Evolutionary conservation across 1,284 basidiomycete genomes (phyloP).

Genomic region (Anthracocystis walkeri): DNA sequence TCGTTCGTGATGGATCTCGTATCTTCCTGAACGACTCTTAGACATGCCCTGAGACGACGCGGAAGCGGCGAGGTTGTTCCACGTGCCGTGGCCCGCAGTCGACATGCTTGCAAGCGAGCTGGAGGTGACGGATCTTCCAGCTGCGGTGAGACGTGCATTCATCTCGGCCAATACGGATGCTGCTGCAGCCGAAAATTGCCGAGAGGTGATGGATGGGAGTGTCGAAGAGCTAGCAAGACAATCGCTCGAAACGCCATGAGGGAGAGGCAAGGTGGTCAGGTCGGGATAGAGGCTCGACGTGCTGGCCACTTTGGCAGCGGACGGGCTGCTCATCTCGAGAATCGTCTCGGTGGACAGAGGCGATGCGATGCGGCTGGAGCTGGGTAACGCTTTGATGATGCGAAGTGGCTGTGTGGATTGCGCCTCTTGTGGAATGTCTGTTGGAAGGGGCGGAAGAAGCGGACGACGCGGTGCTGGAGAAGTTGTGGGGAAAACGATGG

Average conservation of each 20-base stretch:
- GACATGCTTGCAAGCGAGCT: slow-evolving; percentile 38
- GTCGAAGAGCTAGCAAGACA: slow-evolving; percentile 37
- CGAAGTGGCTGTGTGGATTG: slow-evolving; percentile 42
- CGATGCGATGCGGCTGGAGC: slow-evolving; percentile 31
- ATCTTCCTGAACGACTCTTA: slow-evolving; percentile 37
- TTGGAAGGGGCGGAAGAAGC: slow-evolving; percentile 15
- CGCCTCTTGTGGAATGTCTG: not conserved
- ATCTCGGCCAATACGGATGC: slow-evolving; percentile 56
- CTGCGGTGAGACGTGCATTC: slow-evolving; percentile 52
- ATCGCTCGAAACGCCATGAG: slow-evolving; percentile 29
- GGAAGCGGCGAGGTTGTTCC: slow-evolving; percentile 26
- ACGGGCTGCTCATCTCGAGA: slow-evolving; percentile 27
- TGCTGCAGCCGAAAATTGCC: slow-evolving; percentile 48
- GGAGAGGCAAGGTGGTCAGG: slow-evolving; percentile 20
- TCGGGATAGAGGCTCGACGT: slow-evolving; percentile 41
- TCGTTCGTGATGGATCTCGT: slow-evolving; percentile 50
- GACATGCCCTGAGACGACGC: slow-evolving; percentile 38
- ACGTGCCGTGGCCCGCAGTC: slow-evolving; percentile 30
- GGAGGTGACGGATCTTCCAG: slow-evolving; percentile 33
- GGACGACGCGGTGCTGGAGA: slow-evolving; percentile 11
- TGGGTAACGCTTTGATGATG: slow-evolving; percentile 53
- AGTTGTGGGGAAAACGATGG: slow-evolving; percentile 17
- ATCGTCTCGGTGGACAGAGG: slow-evolving; percentile 37
- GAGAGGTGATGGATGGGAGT: slow-evolving; percentile 42
- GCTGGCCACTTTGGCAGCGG: not conserved